Conservation (phyloP, 257 asterid species). For the Buddleja alternifolia region DNA sequence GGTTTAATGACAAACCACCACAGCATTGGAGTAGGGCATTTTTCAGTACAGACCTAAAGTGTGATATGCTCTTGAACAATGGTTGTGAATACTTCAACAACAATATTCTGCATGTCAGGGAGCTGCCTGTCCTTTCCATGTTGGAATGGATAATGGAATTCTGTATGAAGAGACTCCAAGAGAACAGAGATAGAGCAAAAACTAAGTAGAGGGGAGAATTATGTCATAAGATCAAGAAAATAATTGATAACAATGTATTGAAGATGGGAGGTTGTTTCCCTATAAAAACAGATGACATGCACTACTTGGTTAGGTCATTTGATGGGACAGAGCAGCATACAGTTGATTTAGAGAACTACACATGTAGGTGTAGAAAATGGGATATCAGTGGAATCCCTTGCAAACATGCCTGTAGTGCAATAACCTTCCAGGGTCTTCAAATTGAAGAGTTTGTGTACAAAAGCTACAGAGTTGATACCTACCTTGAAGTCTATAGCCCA, state of each 20-base stretch:
- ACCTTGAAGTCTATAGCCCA: too few species aligned
- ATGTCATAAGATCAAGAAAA: background rate
- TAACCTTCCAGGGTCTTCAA: too few species aligned
- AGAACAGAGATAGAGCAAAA: background rate
- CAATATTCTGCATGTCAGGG: background rate
- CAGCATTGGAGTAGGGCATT: background rate
- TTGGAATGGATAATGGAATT: background rate
- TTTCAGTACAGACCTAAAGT: background rate
- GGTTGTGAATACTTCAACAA: constrained; percentile 11
- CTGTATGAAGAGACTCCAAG: background rate
- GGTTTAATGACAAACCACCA: constrained; percentile 15
- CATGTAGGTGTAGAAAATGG: too few species aligned
- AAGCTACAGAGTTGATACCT: too few species aligned
- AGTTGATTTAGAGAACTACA: too few species aligned
- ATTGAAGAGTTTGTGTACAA: too few species aligned
- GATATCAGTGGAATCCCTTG: too few species aligned
- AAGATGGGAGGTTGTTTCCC: background rate
- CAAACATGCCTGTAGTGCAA: too few species aligned
- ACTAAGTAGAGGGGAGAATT: background rate
- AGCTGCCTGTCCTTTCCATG: background rate
- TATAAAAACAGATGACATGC: background rate
- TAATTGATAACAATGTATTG: background rate
- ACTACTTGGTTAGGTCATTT: too few species aligned
- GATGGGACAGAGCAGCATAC: too few species aligned
- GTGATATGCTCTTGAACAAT: constrained; percentile 16